These are phyloP conservation scores for Mollisiaceae sp. DNA, from an alignment of 2,329 filamentous ascomycete species.

Conservation along the genomic window DNA sequence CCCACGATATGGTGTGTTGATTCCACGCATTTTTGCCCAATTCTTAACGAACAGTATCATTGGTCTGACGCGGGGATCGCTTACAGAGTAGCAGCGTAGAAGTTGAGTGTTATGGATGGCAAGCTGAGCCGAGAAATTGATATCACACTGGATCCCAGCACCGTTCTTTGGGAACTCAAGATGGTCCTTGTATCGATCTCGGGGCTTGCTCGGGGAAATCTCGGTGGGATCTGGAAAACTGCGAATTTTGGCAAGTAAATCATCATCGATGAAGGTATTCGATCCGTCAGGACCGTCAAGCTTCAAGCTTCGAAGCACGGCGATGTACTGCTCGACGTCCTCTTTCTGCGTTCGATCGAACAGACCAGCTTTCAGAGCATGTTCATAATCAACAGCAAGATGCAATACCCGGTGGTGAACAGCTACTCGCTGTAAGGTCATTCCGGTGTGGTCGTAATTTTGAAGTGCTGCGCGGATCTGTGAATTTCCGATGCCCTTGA, in stretches of 20 bases:
- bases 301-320: constrained; percentile 49
- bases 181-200: constrained; percentile 59
- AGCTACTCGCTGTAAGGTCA: constrained; percentile 46
- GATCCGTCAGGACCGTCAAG: constrained; percentile 41
- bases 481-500: constrained; percentile 56
- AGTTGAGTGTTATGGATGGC: constrained; percentile 84
- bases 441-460: constrained; percentile 23
- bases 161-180: constrained; percentile 80
- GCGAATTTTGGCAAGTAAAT: constrained; percentile 37
- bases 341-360: constrained; percentile 48
- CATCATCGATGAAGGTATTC: constrained; percentile 16
- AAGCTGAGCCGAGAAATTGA: constrained; percentile 87
- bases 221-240: constrained; percentile 46
- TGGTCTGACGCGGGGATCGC: constrained; percentile 76
- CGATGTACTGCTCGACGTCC: constrained; percentile 55
- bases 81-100: constrained; percentile 80
- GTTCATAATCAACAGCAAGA: constrained; percentile 60
- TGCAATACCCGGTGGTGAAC: constrained; percentile 58
- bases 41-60: constrained; percentile 88
- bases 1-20: constrained; percentile 86
- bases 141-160: constrained; percentile 86
- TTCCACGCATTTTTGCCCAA: constrained; percentile 84
- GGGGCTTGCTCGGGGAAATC: constrained; percentile 54
- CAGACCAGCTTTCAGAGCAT: constrained; percentile 53
- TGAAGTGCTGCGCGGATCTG: constrained; percentile 52